These are phyloP conservation scores for Aspergillus awamori DNA, from an alignment of 2,329 filamentous ascomycete species.

Conservation along the genomic window DNA sequence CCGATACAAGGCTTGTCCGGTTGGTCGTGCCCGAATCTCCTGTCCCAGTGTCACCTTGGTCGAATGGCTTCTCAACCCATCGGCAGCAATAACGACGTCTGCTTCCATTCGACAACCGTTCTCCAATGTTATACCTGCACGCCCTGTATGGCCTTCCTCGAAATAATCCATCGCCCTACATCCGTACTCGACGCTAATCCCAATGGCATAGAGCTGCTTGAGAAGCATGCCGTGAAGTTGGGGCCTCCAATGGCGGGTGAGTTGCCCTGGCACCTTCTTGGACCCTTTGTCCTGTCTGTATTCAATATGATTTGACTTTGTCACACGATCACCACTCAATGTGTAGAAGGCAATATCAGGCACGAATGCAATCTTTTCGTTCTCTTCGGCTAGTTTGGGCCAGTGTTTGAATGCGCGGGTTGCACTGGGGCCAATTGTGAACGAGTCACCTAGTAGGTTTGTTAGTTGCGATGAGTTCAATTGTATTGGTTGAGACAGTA, in stretches of 20 bases:
- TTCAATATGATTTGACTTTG: slow-evolving; percentile 14
- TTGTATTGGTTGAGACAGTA: too few relatives aligned
- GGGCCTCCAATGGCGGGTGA: slow-evolving; percentile 9
- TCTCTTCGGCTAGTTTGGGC: slow-evolving; percentile 18
- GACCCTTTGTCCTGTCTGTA: slow-evolving; percentile 4
- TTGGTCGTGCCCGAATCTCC: slow-evolving; percentile 8
- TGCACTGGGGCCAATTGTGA: slow-evolving; percentile 18
- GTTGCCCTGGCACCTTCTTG: neutral
- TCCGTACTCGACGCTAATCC: slow-evolving; percentile 34
- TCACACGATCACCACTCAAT: slow-evolving; percentile 12
- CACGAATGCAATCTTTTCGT: slow-evolving; percentile 11
- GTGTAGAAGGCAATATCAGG: slow-evolving; percentile 14
- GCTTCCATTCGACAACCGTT: slow-evolving; percentile 1
- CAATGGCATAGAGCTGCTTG: slow-evolving; percentile 28
- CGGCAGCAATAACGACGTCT: slow-evolving; percentile 15
- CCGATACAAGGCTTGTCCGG: slow-evolving; percentile 19
- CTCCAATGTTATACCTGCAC: slow-evolving; percentile 2
- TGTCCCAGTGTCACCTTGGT: slow-evolving; percentile 7
- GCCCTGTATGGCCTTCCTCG: neutral
- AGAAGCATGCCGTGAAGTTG: slow-evolving; percentile 24
- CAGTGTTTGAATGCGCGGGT: slow-evolving; percentile 17
- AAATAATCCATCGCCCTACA: slow-evolving; percentile 35
- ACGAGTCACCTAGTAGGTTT: slow-evolving; percentile 7
- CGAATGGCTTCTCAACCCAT: slow-evolving; percentile 12
- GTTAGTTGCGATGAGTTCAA: neutral